These are phyloP conservation scores for Xylaria intraflava DNA, from an alignment of 495 filamentous ascomycete species.

Conservation along the genomic window DNA sequence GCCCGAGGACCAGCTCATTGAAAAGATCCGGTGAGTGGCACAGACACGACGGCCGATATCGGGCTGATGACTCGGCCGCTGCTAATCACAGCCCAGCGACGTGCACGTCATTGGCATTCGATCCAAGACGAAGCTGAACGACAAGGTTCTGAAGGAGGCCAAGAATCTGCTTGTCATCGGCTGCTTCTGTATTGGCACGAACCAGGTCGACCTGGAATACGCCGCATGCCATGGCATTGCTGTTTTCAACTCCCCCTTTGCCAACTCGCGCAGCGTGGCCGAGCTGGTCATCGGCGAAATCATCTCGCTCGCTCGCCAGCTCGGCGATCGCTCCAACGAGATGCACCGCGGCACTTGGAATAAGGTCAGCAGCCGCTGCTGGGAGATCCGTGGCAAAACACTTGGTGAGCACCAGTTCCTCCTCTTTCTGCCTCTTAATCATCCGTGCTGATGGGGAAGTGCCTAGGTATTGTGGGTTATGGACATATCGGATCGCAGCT, in stretches of 20 bases:
- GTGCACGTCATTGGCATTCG: slow-evolving; percentile 97
- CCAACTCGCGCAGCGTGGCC: slow-evolving; percentile 93
- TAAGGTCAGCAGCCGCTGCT: slow-evolving; percentile 92
- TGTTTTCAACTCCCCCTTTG: slow-evolving; percentile 98
- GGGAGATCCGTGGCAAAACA: slow-evolving; percentile 97
- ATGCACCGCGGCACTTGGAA: slow-evolving; percentile 96
- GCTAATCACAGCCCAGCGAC: slow-evolving; percentile 50
- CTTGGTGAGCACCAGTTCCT: slow-evolving; percentile 51
- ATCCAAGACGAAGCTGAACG: slow-evolving; percentile 92
- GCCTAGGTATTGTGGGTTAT: slow-evolving; percentile 82
- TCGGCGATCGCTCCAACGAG: slow-evolving; percentile 89
- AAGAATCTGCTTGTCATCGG: slow-evolving; percentile 93
- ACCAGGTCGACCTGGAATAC: slow-evolving; percentile 92
- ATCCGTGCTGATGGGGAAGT: slow-evolving; percentile 11
- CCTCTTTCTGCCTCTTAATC: background rate
- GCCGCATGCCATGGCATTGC: slow-evolving; percentile 88
- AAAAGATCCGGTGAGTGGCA: slow-evolving; percentile 81
- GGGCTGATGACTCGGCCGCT: background rate
- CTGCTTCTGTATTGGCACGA: slow-evolving; percentile 99
- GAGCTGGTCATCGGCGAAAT: slow-evolving; percentile 94
- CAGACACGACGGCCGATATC: background rate
- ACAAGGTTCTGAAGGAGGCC: slow-evolving; percentile 76
- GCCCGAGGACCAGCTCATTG: slow-evolving; percentile 86
- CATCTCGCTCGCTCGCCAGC: slow-evolving; percentile 81
- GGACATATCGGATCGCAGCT: slow-evolving; percentile 97